Percentiles rank a stretch among this genome's conserved stretches.
These are phyloP conservation scores for Chloromonas sp. DNA, from an alignment of 163 green algal species.

Conservation along the genomic window DNA sequence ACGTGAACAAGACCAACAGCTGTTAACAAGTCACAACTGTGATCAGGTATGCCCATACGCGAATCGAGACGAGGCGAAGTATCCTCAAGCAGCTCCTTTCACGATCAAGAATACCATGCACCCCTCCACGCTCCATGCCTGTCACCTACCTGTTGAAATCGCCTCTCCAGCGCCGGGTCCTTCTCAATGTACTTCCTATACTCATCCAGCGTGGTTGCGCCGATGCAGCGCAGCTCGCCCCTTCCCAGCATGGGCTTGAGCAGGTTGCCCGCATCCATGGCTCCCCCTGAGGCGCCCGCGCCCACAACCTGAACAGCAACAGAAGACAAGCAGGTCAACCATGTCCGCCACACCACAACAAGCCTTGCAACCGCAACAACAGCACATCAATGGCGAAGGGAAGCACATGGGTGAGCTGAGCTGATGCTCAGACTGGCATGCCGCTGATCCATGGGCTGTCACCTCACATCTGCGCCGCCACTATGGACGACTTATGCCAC, in stretches of 20 bases:
- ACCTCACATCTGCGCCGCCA: neutral
- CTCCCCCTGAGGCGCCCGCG: conserved; percentile 49
- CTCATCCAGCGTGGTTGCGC: conserved; percentile 91
- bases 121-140: no score
- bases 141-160: conserved; percentile 76
- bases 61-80: no score
- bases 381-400: no score
- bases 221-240: conserved; percentile 91
- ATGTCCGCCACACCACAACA: no score
- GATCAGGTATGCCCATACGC: neutral
- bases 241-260: conserved; percentile 86
- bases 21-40: no score
- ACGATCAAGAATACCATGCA: no score
- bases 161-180: conserved; percentile 85
- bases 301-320: conserved; percentile 27
- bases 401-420: no score
- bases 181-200: conserved; percentile 97
- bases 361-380: no score
- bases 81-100: no score
- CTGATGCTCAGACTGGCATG: neutral
- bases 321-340: neutral
- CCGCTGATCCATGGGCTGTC: neutral
- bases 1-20: no score
- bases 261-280: conserved; percentile 66
- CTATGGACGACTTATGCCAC: neutral